Conservation (phyloP, 192 early-diverging fungal species). For the Podila epicladia region DNA sequence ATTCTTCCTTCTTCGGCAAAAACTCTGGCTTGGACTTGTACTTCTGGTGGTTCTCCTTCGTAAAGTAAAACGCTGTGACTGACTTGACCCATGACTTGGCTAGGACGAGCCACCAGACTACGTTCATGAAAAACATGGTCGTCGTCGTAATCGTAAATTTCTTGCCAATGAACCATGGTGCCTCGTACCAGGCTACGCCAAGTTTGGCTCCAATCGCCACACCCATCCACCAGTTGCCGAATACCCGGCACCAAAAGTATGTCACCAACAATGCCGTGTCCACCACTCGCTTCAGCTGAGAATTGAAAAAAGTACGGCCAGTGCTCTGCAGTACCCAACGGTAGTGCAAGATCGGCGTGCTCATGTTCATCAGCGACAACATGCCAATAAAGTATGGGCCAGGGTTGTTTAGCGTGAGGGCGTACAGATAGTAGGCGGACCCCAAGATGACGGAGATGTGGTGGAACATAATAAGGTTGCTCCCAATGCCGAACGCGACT, state of each 20-base stretch:
- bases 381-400: slow-evolving; percentile 32
- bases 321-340: slow-evolving; percentile 25
- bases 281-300: slow-evolving; percentile 15
- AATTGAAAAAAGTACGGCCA: slow-evolving; percentile 20
- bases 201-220: slow-evolving; percentile 18
- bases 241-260: slow-evolving; percentile 33
- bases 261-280: slow-evolving; percentile 28
- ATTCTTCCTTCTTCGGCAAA: not conserved
- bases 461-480: slow-evolving; percentile 35
- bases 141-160: slow-evolving; percentile 27
- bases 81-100: slow-evolving; percentile 26
- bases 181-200: slow-evolving; percentile 27
- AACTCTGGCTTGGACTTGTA: not conserved
- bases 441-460: slow-evolving; percentile 28
- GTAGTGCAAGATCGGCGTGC: slow-evolving; percentile 26
- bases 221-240: slow-evolving; percentile 40
- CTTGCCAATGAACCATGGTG: slow-evolving; percentile 18
- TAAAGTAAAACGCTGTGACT: slow-evolving; percentile 14
- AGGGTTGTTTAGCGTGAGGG: slow-evolving; percentile 21
- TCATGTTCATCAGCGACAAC: slow-evolving; percentile 35
- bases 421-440: slow-evolving; percentile 22
- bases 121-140: slow-evolving; percentile 35
- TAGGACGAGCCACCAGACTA: slow-evolving; percentile 24
- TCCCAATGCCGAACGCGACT: slow-evolving; percentile 11
- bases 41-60: not conserved